Percentiles rank a stretch among this genome's conserved stretches.
These are phyloP conservation scores for Chenopodium album DNA, from an alignment of 148 eudicot species.

Conservation along the genomic window DNA sequence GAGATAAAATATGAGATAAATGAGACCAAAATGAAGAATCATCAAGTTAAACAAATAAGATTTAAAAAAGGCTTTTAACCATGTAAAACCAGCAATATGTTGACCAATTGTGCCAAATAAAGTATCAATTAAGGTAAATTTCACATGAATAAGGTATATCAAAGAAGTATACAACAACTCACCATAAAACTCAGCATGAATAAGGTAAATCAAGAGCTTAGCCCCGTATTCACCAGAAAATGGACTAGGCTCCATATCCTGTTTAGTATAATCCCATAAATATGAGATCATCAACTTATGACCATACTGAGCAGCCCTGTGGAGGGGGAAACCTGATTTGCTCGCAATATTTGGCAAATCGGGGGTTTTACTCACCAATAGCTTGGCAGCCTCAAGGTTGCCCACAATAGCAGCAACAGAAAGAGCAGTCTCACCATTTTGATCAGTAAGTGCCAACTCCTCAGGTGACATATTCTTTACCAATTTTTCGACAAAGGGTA, in stretches of 20 bases:
- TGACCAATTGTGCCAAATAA: no score
- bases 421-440: conserved; percentile 31
- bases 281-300: conserved; percentile 16
- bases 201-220: conserved; percentile 18
- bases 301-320: conserved; percentile 33
- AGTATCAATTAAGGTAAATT: no score
- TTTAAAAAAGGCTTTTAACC: no score
- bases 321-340: conserved; percentile 28
- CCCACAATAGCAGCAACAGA: conserved; percentile 31
- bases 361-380: conserved; percentile 26
- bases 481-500: conserved; percentile 18
- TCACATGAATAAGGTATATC: no score
- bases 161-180: neutral
- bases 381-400: conserved; percentile 23
- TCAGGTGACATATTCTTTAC: conserved; percentile 19
- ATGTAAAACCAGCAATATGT: no score
- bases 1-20: no score
- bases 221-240: conserved; percentile 24
- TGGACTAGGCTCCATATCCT: conserved; percentile 22
- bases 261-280: conserved; percentile 8
- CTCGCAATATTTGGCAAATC: conserved; percentile 26
- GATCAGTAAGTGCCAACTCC: conserved; percentile 26
- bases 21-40: no score
- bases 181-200: conserved; percentile 30
- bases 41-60: no score